Conservation (phyloP, 2,329 filamentous ascomycete species). For the Dothideomycetes sp. region DNA sequence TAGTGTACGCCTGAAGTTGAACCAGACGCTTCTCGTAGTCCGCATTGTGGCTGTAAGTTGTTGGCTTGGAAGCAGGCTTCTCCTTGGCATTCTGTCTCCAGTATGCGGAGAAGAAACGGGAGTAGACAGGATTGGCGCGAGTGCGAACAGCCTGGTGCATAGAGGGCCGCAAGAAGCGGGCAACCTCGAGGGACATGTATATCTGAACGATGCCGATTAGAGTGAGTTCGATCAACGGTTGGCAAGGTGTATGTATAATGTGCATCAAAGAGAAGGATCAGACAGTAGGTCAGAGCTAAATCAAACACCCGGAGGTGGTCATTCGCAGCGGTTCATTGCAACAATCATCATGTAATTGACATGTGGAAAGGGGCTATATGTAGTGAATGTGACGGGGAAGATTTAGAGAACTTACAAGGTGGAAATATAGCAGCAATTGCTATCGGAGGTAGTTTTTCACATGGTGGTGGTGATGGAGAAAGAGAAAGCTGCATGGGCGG, state of each 20-base stretch:
- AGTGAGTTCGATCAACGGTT: slow-evolving; percentile 5
- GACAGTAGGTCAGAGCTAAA: slow-evolving; percentile 29
- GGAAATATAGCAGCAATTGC: neutral
- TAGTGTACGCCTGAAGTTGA: slow-evolving; percentile 40
- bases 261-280: slow-evolving; percentile 16
- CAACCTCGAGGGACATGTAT: slow-evolving; percentile 36
- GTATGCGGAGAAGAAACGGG: slow-evolving; percentile 37
- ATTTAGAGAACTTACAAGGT: neutral
- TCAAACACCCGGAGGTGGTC: slow-evolving; percentile 45
- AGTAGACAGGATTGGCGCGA: slow-evolving; percentile 30
- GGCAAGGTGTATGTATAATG: slow-evolving; percentile 29
- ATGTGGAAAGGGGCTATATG: too few species aligned
- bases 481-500: neutral
- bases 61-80: slow-evolving; percentile 1
- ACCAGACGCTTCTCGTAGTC: slow-evolving; percentile 41
- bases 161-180: slow-evolving; percentile 47
- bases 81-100: slow-evolving; percentile 4
- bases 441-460: too few species aligned
- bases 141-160: slow-evolving; percentile 31
- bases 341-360: slow-evolving; percentile 13
- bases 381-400: too few species aligned
- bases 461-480: neutral
- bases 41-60: slow-evolving; percentile 17
- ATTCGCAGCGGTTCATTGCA: slow-evolving; percentile 58
- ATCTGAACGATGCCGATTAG: slow-evolving; percentile 12